Base-by-base conservation (phyloP, 805 yeast genomes). In the Yarrowia sp. region DNA sequence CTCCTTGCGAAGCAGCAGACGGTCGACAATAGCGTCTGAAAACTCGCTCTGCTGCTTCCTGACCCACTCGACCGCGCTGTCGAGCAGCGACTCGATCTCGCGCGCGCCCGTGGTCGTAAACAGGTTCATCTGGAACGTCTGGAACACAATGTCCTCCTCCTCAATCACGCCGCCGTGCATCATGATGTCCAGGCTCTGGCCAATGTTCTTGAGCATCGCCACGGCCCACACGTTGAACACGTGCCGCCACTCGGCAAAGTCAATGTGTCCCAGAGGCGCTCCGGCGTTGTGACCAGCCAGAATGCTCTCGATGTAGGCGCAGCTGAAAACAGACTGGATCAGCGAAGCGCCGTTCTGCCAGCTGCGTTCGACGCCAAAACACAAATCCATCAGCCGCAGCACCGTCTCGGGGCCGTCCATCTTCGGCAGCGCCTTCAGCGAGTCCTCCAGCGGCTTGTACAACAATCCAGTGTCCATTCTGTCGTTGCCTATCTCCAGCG, bases 311-410 rank as follows among this genome's bases (percentile, higher is more conserved):
- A 90, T 85, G 68, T 85, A 86, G 19, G 88, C 75, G 68, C 92
- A 87, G 65, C 96, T 84, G 46, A 90, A 75, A 0, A 93, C 81
- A 0, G 93, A 88, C 21, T 86, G 88, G n/a, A 90, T 82, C 46
- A 90, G 74, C 7, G 92, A 82, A 63, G 86, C 81, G 63, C 90
- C 90, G 62, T 82, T 79, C 39, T 90, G 76, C 98, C 98, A 93
- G 8, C 84, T 77, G 72, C 85, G 80, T 35, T 85, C 76, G 32
- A 81, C 73, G 41, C 82, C 76, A 8, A 85, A 69, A 14, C 90
- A 71, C 38, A 80, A 75, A 67, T 83, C 85, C 65, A 83, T 75
- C 6, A 87, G 73, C 46, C 82, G 79, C 3, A 80, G 73, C 0
- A 84, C 81, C 36, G 77, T 76, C 29, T 72, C 74, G 12, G 76